Base-by-base conservation (phyloP, 202 grass and related monocot genomes). In the Miscanthus sacchariflorus region DNA sequence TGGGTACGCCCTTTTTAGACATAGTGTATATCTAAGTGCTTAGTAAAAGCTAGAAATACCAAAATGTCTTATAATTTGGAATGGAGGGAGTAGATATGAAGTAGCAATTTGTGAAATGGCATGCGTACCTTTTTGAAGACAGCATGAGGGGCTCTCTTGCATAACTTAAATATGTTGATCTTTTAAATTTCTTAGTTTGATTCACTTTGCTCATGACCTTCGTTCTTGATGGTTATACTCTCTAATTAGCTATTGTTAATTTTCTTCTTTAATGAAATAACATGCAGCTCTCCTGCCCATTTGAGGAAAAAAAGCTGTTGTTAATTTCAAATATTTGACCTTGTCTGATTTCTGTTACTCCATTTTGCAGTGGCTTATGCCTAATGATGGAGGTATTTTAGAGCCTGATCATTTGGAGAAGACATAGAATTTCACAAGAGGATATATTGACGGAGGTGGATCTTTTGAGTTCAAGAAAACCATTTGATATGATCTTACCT, bases 401-500 rank as follows among this genome's bases (percentile, higher is more conserved):
- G 96, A 94, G 59, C 86, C 89, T 44, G 90, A 96, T 76, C 88
- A 65, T 83, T 77, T 98, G 28, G 94, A 98, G 27, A 96, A 93
- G 87, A 96, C 96, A 77, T 49, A 91, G 80, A 64, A 76, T 79
- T 56, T 39, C 86, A 19, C 96, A 98, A 78, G 18, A 73, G 28
- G 64, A 67, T 13, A 84, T 98, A 79, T 9, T 83, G 65, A 44
- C 48, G 24, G 88, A 83, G 28, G 89, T 96, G 38, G 94, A 94
- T 89, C 21, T 93, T 81, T 88, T 71, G 72, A 91, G 91, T 87
- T 83, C 88, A 70, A 87, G 78, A 89, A 96, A 96, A 83, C 64
- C 94, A 87, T 98, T 95, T 86, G 96, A 98, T 93, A 96, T 98
- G 96, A 93, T 94, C 78, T 93, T 98, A 88, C 92, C 94, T 78